Evolutionary conservation across 805 yeast genomes (phyloP).

Genomic region (Barnettozyma salicaria): DNA sequence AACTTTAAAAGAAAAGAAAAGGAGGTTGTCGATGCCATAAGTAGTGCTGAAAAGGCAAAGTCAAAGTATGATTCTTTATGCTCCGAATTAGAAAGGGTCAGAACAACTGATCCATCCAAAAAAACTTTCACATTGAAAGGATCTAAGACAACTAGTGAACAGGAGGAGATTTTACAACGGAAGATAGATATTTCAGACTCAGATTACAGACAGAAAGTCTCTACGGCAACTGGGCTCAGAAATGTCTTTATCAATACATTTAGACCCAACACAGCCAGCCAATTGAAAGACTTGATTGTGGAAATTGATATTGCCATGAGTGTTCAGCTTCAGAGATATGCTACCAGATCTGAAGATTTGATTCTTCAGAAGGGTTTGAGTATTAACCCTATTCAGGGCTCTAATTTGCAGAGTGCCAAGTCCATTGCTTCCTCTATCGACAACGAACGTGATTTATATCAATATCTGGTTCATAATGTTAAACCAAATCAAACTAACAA

Average conservation of each 20-base stretch:
- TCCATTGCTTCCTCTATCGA: constrained; percentile 70
- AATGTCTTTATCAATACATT: constrained; percentile 64
- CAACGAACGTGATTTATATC: constrained; percentile 76
- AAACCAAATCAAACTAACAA: constrained; percentile 29
- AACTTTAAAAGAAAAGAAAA: constrained; percentile 77
- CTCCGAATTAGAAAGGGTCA: constrained; percentile 78
- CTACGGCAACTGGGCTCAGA: constrained; percentile 64
- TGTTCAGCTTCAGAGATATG: constrained; percentile 81
- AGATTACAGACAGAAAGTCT: constrained; percentile 77
- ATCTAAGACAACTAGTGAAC: constrained; percentile 68
- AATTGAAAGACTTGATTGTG: constrained; percentile 67
- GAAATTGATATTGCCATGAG: constrained; percentile 89
- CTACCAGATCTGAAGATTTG: constrained; percentile 80
- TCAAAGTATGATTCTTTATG: constrained; percentile 70
- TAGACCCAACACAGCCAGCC: constrained; percentile 71
- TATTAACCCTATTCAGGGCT: constrained; percentile 61
- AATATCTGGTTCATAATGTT: constrained; percentile 47
- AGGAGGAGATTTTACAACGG: constrained; percentile 81
- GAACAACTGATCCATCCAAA: constrained; percentile 76
- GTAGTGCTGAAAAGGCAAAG: constrained; percentile 84
- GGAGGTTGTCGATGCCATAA: constrained; percentile 76
- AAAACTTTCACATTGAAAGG: constrained; percentile 78
- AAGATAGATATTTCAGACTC: constrained; percentile 81
- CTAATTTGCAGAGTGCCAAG: constrained; percentile 61
- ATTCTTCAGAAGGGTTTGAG: constrained; percentile 81